Evolutionary conservation across 2,329 filamentous ascomycete genomes (phyloP).

Genomic region (Pseudopithomyces maydicus): DNA sequence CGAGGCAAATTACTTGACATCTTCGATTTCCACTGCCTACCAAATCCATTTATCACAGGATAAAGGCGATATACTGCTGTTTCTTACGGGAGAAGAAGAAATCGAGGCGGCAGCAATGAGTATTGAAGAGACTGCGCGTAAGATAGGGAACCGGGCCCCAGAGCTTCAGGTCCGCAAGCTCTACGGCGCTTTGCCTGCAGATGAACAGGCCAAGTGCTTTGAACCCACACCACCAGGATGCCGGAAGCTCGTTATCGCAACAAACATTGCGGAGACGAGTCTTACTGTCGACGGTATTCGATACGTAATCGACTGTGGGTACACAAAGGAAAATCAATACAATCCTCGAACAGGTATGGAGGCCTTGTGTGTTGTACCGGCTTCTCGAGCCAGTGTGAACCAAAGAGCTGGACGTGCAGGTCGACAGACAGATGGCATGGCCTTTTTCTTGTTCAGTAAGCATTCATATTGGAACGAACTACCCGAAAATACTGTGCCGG

Average conservation of each 20-base stretch:
- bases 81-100: conserved; percentile 94
- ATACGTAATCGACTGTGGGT: conserved; percentile 94
- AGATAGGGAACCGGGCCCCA: conserved; percentile 77
- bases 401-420: conserved; percentile 92
- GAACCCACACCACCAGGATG: conserved; percentile 85
- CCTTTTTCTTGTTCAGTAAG: conserved; percentile 91
- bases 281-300: conserved; percentile 95
- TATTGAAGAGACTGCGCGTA: conserved; percentile 82
- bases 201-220: conserved; percentile 91
- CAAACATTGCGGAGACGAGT: conserved; percentile 96
- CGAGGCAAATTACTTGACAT: conserved; percentile 91
- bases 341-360: conserved; percentile 93
- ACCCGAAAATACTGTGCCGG: conserved; percentile 87
- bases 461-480: conserved; percentile 92
- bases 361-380: conserved; percentile 86
- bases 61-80: conserved; percentile 86
- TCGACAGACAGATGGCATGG: conserved; percentile 89
- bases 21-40: conserved; percentile 81
- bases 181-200: conserved; percentile 89
- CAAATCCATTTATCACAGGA: conserved; percentile 87
- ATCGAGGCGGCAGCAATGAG: conserved; percentile 75
- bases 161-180: conserved; percentile 92
- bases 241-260: conserved; percentile 90
- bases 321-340: conserved; percentile 94
- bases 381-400: conserved; percentile 88